Evolutionary conservation across 192 early-diverging fungal genomes (phyloP), one percentile per base, ranked within the genome.

Genomic region (Borealophlyctis nickersoniae): DNA sequence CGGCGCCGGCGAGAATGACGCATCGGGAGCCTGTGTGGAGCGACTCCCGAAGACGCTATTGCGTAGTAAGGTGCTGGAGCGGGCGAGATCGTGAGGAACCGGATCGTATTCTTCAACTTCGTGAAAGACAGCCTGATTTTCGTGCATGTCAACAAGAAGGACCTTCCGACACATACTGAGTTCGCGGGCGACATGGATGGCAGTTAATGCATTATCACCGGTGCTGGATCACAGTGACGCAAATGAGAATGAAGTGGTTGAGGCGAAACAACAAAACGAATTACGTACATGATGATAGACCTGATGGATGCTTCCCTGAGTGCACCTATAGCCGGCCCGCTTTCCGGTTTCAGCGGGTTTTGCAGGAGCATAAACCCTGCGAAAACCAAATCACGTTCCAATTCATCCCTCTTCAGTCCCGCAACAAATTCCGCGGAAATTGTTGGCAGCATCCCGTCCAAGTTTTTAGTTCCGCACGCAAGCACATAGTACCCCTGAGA

Each of bases 161-260:
- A 76, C 77, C 48, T 86, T 69, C 0, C 69, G 56, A 36, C 76
- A 65, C 5, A 73, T 73, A 19, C 82, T 70, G 71, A 92, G 84
- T 60, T 89, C 77, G 26, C 85, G 78, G 27, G 84, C 85, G 70
- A 90, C 83, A 54, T 81, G 89, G 19, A 90, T 82, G 22, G 83
- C 89, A 1, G 90, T 93, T 34, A 90, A 75, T 4, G 86, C 88
- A 4, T 85, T 86, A 72, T 93, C 92, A 31, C 92, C 92, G 0
- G 92, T 92, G 62, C 73, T 75, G 39, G 14, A 4, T 5, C 0
- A 22, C 49, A 24, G 59, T 48, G 19, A 28, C 30, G 19, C 60
- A 52, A 35, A 19, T 49, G 16, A n/a, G n/a, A n/a, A n/a, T n/a
- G n/a, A n/a, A n/a, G n/a, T n/a, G n/a, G n/a, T n/a, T 2, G 13